A percentile compares a stretch with the other conserved stretches of the same genome.
Evolutionary conservation across 2,329 filamentous ascomycete species (phyloP).

Genomic region (Fusarium beomiforme): DNA sequence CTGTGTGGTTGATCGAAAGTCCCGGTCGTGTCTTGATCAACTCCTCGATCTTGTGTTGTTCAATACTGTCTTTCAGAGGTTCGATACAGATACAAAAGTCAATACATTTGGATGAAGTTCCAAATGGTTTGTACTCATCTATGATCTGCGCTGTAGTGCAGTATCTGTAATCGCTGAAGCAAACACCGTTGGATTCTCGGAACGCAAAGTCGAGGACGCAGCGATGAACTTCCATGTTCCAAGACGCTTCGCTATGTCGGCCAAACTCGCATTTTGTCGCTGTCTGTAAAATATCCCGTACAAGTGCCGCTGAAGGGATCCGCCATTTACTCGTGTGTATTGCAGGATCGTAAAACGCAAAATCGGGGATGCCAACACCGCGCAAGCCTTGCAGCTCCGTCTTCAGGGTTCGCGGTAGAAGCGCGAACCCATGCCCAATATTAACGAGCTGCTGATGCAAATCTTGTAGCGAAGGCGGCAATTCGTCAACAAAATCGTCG

Average conservation of each 20-base stretch:
- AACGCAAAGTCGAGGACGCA: not conserved
- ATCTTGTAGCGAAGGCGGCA: not conserved
- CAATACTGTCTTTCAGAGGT: not conserved
- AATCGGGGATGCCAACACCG: not conserved
- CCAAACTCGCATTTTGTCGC: not conserved
- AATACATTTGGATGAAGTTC: not conserved
- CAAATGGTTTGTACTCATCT: not conserved
- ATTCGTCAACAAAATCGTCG: not conserved
- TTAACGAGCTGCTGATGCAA: not conserved
- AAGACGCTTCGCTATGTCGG: not conserved
- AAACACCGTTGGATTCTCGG: not conserved
- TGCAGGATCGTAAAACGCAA: not conserved
- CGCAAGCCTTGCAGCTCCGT: not conserved
- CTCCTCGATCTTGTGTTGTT: not conserved
- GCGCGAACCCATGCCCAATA: not conserved
- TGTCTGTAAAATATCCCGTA: not conserved
- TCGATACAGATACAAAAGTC: not conserved
- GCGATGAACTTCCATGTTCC: not conserved
- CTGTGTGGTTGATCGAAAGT: not conserved
- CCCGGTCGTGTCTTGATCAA: not conserved
- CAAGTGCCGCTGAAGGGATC: not conserved
- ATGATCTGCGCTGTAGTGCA: not conserved
- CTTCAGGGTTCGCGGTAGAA: not conserved
- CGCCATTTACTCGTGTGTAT: not conserved
- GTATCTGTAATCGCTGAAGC: not conserved